Conservation (phyloP, 2,329 filamentous ascomycete species). For the Akanthomyces lecanii region DNA sequence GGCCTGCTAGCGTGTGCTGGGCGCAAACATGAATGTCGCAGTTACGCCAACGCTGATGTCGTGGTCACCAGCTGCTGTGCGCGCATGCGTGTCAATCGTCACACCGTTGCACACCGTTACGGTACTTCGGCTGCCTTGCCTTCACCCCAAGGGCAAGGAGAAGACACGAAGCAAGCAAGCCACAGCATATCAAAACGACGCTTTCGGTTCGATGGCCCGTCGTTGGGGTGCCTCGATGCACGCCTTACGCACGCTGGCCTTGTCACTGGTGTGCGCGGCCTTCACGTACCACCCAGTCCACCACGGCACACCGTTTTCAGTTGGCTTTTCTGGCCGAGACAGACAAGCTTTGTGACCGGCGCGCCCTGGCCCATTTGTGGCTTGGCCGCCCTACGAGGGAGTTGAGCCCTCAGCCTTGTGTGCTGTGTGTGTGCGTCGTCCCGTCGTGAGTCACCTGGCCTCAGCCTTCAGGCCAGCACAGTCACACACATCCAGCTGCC, state of each 20-base stretch:
- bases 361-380: neutral
- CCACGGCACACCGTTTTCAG: neutral
- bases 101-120: no score
- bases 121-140: no score
- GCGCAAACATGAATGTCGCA: no score
- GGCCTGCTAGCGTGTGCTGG: neutral
- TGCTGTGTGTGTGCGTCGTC: neutral
- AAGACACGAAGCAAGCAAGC: neutral
- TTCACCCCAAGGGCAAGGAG: no score
- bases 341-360: no score
- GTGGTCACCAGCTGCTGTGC: no score
- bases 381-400: neutral
- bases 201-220: no score
- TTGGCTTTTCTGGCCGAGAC: neutral
- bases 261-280: constrained; percentile 10
- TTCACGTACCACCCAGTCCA: neutral
- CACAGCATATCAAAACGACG: neutral
- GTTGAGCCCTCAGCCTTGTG: constrained; percentile 2
- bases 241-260: neutral
- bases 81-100: no score
- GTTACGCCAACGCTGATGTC: no score
- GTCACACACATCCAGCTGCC: neutral
- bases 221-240: neutral
- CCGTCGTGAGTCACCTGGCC: constrained; percentile 7
- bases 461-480: neutral